Evolutionary conservation across 208 protist genomes (phyloP).

Genomic region (Wallacemonas sp.): DNA sequence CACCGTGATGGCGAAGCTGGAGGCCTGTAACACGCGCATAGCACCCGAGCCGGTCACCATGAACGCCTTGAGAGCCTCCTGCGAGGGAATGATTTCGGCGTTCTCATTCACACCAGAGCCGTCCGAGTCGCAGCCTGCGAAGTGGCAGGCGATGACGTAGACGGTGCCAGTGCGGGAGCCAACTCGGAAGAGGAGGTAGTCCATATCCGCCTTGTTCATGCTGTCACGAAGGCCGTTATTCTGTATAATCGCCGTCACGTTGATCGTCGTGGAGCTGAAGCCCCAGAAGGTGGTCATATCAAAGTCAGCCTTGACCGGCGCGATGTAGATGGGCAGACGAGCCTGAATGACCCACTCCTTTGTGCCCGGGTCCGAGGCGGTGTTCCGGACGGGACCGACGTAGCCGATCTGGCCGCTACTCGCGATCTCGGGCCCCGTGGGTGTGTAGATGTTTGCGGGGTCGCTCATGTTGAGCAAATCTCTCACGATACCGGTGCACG

Average conservation of each 20-base stretch:
- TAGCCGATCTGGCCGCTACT: conserved; percentile 1
- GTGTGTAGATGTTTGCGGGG: conserved; percentile 17
- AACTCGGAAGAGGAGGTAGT: conserved; percentile 31
- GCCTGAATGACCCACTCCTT: conserved; percentile 33
- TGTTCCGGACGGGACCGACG: conserved; percentile 1
- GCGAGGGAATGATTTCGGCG: conserved; percentile 3
- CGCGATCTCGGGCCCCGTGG: background rate
- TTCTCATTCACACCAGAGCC: background rate
- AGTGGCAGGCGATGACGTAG: background rate
- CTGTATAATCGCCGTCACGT: conserved; percentile 29
- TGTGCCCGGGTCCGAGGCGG: conserved; percentile 15
- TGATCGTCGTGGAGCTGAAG: conserved; percentile 29
- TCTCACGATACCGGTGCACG: background rate
- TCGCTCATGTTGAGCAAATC: background rate
- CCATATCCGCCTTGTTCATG: conserved; percentile 19
- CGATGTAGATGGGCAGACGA: conserved; percentile 36
- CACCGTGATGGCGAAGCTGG: conserved; percentile 14
- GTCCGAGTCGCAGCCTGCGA: conserved; percentile 2
- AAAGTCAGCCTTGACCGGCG: background rate
- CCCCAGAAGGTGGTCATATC: conserved; percentile 51
- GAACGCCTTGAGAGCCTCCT: conserved; percentile 7
- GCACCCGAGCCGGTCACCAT: conserved; percentile 20
- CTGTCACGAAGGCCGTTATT: conserved; percentile 8
- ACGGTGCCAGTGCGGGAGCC: background rate
- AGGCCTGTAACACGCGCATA: background rate